These are phyloP conservation scores for Zarea fungicola DNA, from an alignment of 2,329 filamentous ascomycete genomes.

Conservation along the genomic window DNA sequence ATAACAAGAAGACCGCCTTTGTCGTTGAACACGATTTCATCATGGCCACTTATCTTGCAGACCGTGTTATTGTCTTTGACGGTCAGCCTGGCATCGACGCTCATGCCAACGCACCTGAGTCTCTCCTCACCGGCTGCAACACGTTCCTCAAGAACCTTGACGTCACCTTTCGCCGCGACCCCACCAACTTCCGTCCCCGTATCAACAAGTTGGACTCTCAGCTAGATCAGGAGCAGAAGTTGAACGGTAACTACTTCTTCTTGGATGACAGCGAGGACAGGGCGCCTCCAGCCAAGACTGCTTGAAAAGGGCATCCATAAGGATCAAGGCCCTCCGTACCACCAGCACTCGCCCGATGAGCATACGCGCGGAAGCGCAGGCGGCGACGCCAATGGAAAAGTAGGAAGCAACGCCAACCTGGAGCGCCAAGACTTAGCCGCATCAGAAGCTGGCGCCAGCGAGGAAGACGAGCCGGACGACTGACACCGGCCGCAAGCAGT, in stretches of 20 bases:
- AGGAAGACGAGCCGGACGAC: conserved; percentile 63
- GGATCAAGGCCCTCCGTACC: conserved; percentile 26
- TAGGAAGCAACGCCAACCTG: not conserved
- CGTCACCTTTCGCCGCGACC: conserved; percentile 97
- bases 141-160: conserved; percentile 93
- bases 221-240: conserved; percentile 96
- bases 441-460: conserved; percentile 48
- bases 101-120: conserved; percentile 85
- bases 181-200: conserved; percentile 89
- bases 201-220: conserved; percentile 98
- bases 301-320: conserved; percentile 50
- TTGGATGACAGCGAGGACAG: conserved; percentile 65
- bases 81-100: conserved; percentile 85
- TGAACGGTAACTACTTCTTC: conserved; percentile 95
- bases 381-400: conserved; percentile 1
- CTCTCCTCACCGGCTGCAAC: conserved; percentile 92
- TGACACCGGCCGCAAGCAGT: conserved; percentile 52
- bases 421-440: conserved; percentile 27
- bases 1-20: conserved; percentile 98
- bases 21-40: conserved; percentile 99
- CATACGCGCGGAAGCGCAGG: conserved; percentile 5
- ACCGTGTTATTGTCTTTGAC: conserved; percentile 98
- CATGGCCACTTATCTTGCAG: conserved; percentile 74
- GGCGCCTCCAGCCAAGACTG: too few relatives aligned
- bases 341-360: conserved; percentile 19